These are phyloP conservation scores for Escallonia herrerae DNA, from an alignment of 129 eudicot species.

Conservation along the genomic window DNA sequence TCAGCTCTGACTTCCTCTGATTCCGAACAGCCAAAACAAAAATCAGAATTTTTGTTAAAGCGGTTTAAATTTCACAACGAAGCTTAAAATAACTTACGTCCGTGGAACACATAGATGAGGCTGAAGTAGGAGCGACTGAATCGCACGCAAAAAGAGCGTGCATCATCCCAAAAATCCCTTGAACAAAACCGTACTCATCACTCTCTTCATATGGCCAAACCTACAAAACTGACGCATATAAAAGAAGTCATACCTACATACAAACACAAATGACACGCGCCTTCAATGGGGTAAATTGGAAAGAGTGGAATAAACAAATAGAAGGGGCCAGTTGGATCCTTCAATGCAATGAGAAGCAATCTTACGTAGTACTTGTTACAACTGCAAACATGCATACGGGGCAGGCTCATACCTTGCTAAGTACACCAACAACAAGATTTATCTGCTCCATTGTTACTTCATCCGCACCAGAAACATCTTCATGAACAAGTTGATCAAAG, in stretches of 20 bases:
- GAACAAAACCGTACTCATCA: slow-evolving; percentile 75
- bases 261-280: no score
- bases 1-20: slow-evolving; percentile 58
- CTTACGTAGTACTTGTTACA: background rate
- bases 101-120: slow-evolving; percentile 30
- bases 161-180: slow-evolving; percentile 81
- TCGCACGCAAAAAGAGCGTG: slow-evolving; percentile 63
- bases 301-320: no score
- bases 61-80: background rate
- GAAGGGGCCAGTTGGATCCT: no score
- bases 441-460: slow-evolving; percentile 77
- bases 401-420: slow-evolving; percentile 78
- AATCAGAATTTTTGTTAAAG: background rate
- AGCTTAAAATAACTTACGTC: slow-evolving; percentile 23
- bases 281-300: no score
- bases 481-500: slow-evolving; percentile 73
- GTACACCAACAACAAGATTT: slow-evolving; percentile 87
- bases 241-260: background rate
- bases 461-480: slow-evolving; percentile 66
- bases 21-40: slow-evolving; percentile 28
- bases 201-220: slow-evolving; percentile 97
- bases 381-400: background rate
- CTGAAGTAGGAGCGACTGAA: slow-evolving; percentile 38
- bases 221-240: slow-evolving; percentile 19
- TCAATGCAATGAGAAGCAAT: no score